Conservation (phyloP, 352 stramenopile genomes). For the Pythium periplocum region DNA sequence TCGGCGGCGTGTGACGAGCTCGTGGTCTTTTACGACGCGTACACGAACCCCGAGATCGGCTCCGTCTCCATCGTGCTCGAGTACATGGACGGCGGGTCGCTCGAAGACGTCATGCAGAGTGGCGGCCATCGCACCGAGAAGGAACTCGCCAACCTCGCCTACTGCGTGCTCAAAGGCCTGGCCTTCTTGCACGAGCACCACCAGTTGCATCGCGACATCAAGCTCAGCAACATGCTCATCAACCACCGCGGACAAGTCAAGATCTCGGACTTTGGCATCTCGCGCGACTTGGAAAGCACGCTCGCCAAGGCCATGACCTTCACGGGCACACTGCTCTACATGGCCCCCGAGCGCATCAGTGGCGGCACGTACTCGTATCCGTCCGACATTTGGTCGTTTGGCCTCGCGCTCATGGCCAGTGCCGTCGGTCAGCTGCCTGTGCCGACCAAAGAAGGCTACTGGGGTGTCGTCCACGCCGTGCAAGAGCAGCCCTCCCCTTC, state of each 20-base stretch:
- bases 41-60: constrained; percentile 81
- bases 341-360: constrained; percentile 91
- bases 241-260: constrained; percentile 78
- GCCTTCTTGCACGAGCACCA: constrained; percentile 86
- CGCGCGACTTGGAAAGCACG: constrained; percentile 72
- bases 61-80: constrained; percentile 92
- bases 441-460: constrained; percentile 82
- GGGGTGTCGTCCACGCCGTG: constrained; percentile 83
- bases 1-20: constrained; percentile 72
- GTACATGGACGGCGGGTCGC: constrained; percentile 91
- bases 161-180: constrained; percentile 76
- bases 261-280: constrained; percentile 87
- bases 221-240: constrained; percentile 94
- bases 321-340: constrained; percentile 91
- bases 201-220: constrained; percentile 93
- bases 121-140: constrained; percentile 43
- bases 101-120: constrained; percentile 67
- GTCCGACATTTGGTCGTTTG: constrained; percentile 84
- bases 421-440: constrained; percentile 85
- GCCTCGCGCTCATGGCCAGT: constrained; percentile 76
- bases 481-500: constrained; percentile 71
- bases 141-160: constrained; percentile 77
- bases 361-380: constrained; percentile 87
- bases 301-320: constrained; percentile 87
- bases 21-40: constrained; percentile 91